Base-by-base conservation (phyloP, 306 rosid genomes). In the Castanea crenata region DNA sequence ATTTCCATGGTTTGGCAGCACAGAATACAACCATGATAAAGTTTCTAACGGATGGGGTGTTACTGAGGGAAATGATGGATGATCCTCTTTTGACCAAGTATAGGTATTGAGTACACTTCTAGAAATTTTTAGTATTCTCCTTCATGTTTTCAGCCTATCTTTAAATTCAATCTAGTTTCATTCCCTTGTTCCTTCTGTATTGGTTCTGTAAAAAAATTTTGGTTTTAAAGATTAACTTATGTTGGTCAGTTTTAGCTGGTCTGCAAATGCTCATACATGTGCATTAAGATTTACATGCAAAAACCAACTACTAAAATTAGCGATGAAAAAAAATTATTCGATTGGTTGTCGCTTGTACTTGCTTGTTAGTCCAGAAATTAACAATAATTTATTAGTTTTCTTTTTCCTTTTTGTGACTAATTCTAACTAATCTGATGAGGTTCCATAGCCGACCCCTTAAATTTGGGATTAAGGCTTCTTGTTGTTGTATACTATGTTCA, bases 11-110 rank as follows among this genome's bases (percentile, higher is more conserved):
- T 87, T 79, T 75, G 97, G 89, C 94, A 86, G 93, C 81, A 63
- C 92, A 92, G 95, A 97, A 88, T 81, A 90, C 84, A 57, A 94
- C 97, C 0, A 88, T 78, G 76, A 83, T 94, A 6, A 94, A 94
- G 83, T 94, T 94, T 85, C 91, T 94, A 58, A 94, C 98, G 0
- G 98, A 94, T 35, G 98, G 97, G 29, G 97, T 94, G 69, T 86
- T 94, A 35, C 83, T 94, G 10, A 89, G 97, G 87, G 98, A 94
- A 83, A 94, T 94, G 98, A 94, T 94, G 98, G 92, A 91, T 5
- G 98, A 94, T 81, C 97, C 98, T 79, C 97, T 94, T 82, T 85
- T 94, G 88, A 94, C 98, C 55, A 94, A 94, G 86, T 94, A 94
- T 77, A 94, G 97, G 97, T 94, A 87, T 52, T 76, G 16, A 52